Evolutionary conservation across 2,329 filamentous ascomycete genomes (phyloP).

Genomic region (Thelonectria discophora): DNA sequence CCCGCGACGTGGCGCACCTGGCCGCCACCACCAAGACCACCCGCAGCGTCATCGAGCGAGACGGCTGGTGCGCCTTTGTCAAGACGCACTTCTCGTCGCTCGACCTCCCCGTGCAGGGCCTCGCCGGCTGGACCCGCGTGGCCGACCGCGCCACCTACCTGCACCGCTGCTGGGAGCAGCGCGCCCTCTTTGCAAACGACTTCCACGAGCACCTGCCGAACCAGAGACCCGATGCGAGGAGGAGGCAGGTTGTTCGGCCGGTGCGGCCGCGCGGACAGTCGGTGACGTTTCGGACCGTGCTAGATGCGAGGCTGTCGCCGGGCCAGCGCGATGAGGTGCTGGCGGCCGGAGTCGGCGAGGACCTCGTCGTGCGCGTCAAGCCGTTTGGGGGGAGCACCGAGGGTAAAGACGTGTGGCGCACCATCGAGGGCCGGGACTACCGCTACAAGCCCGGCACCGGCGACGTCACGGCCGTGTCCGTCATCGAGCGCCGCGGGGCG

Average conservation of each 20-base stretch:
- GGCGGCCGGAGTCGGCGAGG: conserved; percentile 61
- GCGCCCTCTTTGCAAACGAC: conserved; percentile 51
- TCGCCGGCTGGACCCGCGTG: conserved; percentile 48
- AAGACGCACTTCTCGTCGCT: conserved; percentile 55
- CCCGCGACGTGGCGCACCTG: conserved; percentile 57
- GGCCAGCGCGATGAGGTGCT: conserved; percentile 55
- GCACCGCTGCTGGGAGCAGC: conserved; percentile 62
- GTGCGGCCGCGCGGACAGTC: conserved; percentile 43
- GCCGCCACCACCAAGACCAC: conserved; percentile 51
- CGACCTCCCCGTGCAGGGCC: conserved; percentile 40
- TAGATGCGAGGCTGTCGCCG: conserved; percentile 55
- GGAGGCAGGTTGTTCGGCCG: conserved; percentile 22
- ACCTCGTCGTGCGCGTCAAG: conserved; percentile 56
- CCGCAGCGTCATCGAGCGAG: conserved; percentile 49
- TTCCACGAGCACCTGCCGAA: conserved; percentile 34
- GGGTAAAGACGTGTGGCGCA: conserved; percentile 47
- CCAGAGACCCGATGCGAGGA: no score
- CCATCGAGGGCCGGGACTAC: conserved; percentile 48
- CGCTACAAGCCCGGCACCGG: conserved; percentile 57
- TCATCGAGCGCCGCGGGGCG: conserved; percentile 49
- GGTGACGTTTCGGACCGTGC: conserved; percentile 55
- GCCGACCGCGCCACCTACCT: conserved; percentile 60
- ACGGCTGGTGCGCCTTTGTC: conserved; percentile 62
- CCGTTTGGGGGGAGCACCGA: conserved; percentile 35
- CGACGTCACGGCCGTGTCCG: conserved; percentile 58